Evolutionary conservation across 257 asterid species (phyloP), one percentile per base, ranked within the genome.

Genomic region (Nyctanthes arbortristis): DNA sequence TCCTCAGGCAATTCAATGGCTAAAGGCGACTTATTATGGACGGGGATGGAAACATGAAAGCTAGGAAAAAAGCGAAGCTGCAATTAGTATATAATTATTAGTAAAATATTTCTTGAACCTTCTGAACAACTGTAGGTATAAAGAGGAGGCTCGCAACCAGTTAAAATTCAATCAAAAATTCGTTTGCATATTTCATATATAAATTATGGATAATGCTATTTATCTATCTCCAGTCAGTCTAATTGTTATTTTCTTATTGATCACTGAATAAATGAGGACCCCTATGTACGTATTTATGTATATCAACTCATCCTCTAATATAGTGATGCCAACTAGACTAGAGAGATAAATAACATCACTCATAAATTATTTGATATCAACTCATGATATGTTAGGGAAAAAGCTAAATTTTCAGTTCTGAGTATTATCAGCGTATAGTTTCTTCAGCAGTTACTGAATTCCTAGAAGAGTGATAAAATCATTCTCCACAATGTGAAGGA

Each of bases 51-150:
- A 27, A 7, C 27, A 69, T 45, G 25, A n/a, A 52, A 52, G 18
- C 34, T 56, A 63, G 40, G 36, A 40, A 4, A 75, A 34, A 33
- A 2, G 54, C 31, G 49, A 47, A 68, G 67, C 56, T 66, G 65
- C 28, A 28, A 63, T 70, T 66, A 57, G 61, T 73, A 83, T 76
- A 80, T 75, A 75, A 65, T 55, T 79, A 73, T 68, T 65, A 78
- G 73, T 70, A 63, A 32, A 56, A 80, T 73, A 71, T 70, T 65
- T 70, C 69, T 67, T 70, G 72, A 63, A 66, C 75, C 79, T 68
- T 80, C 79, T 77, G 76, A 40, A 69, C 54, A 78, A 73, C 25
- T 76, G 84, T 78, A 77, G 80, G 80, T 66, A 77, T 54, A 74
- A 69, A 60, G 79, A 68, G 70, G 55, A 77, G 66, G 80, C 37